phyloP scores from a whole-genome alignment of 805 yeast genomes.

The Cyberlindnera misumaiensis region DNA sequence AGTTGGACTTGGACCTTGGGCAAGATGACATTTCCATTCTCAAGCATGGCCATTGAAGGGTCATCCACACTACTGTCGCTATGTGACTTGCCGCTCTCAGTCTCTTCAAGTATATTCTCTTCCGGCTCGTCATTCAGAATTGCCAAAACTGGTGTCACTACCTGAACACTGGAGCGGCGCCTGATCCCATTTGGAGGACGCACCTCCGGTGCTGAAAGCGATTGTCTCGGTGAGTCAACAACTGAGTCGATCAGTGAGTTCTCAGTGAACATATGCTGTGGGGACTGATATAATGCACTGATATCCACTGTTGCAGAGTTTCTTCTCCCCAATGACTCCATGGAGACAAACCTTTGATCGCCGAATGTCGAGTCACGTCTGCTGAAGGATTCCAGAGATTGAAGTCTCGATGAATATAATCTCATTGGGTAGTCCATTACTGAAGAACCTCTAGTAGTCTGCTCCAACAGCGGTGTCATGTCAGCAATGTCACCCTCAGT shows the following conservation, averaged over 20 bases:
- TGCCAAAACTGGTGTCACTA: slow-evolving; percentile 8
- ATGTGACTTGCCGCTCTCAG: slow-evolving; percentile 8
- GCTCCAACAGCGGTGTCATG: slow-evolving; percentile 26
- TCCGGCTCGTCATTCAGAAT: slow-evolving; percentile 6
- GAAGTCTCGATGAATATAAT: slow-evolving; percentile 9
- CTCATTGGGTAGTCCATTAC: neutral
- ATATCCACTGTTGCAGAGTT: slow-evolving; percentile 30
- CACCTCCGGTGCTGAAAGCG: slow-evolving; percentile 1
- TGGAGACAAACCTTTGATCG: slow-evolving; percentile 24
- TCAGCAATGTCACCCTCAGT: slow-evolving; percentile 10
- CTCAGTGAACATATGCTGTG: slow-evolving; percentile 2
- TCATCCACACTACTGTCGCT: slow-evolving; percentile 12
- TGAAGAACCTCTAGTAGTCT: slow-evolving; percentile 7
- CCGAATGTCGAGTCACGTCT: slow-evolving; percentile 26
- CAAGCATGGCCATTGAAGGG: slow-evolving; percentile 7
- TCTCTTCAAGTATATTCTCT: slow-evolving; percentile 9
- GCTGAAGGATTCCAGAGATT: slow-evolving; percentile 26
- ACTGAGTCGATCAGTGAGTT: neutral
- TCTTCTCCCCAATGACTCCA: slow-evolving; percentile 25
- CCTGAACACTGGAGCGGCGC: slow-evolving; percentile 6
- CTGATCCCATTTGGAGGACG: neutral
- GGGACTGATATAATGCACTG: slow-evolving; percentile 28
- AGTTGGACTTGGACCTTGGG: too few relatives aligned
- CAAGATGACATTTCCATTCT: neutral
- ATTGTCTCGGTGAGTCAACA: neutral